A percentile compares a stretch with the other conserved stretches of the same genome.
Conservation (phyloP, 1,284 basidiomycete genomes). For the Meira nashicola region DNA sequence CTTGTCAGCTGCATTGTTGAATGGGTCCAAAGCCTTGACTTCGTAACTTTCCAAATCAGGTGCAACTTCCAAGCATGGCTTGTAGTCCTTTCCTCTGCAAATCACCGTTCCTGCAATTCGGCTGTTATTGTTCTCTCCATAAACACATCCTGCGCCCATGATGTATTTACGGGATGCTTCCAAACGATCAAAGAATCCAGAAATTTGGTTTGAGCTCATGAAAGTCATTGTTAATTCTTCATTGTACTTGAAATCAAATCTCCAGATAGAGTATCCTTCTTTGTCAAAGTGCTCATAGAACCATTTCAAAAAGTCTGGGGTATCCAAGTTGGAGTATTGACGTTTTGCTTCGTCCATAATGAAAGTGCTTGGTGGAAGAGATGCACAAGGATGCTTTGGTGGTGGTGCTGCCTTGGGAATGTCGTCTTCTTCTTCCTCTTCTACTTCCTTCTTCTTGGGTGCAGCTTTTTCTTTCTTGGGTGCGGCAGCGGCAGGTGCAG, state of each 20-base stretch:
- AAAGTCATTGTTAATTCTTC: conserved; percentile 59
- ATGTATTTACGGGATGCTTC: conserved; percentile 58
- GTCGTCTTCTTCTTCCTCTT: conserved; percentile 63
- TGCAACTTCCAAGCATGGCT: conserved; percentile 57
- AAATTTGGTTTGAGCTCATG: conserved; percentile 71
- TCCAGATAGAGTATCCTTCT: conserved; percentile 83
- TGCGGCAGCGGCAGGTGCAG: conserved; percentile 44
- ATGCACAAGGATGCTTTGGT: conserved; percentile 88
- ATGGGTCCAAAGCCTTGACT: conserved; percentile 61
- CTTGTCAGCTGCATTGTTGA: conserved; percentile 48
- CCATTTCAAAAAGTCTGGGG: conserved; percentile 54
- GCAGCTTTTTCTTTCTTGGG: conserved; percentile 65
- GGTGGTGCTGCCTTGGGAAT: conserved; percentile 62
- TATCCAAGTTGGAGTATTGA: conserved; percentile 95
- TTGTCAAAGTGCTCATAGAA: conserved; percentile 69
- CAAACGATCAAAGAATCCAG: conserved; percentile 91
- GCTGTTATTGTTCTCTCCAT: conserved; percentile 69
- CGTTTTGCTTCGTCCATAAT: conserved; percentile 98
- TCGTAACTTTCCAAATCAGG: conserved; percentile 89
- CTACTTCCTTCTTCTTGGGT: conserved; percentile 56
- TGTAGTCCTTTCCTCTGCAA: conserved; percentile 64
- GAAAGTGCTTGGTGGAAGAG: conserved; percentile 82
- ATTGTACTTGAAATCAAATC: conserved; percentile 95
- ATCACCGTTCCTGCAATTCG: conserved; percentile 67
- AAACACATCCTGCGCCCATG: conserved; percentile 86